Conservation (phyloP, 495 filamentous ascomycete species). For the Xylaria acuta region DNA sequence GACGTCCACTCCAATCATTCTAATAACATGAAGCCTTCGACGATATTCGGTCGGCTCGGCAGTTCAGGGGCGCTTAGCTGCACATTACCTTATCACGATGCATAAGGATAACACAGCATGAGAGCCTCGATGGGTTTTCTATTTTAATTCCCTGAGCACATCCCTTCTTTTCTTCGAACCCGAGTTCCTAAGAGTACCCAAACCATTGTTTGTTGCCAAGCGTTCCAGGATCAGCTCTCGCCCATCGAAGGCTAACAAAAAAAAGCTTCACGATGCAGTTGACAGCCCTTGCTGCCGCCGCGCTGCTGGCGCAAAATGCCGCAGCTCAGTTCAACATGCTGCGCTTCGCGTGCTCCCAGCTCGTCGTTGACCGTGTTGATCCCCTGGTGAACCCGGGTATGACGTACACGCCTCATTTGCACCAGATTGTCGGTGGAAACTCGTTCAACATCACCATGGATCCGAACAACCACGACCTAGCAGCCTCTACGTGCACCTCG, state of each 20-base stretch:
- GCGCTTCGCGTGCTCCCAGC: slow-evolving; percentile 63
- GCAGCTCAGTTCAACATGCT: slow-evolving; percentile 59
- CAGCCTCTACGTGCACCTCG: slow-evolving; percentile 72
- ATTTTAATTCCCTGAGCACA: slow-evolving; percentile 31
- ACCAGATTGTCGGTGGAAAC: slow-evolving; percentile 64
- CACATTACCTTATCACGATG: slow-evolving; percentile 13
- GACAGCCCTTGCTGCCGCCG: slow-evolving; percentile 53
- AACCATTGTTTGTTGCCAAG: neutral
- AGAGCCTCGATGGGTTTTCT: slow-evolving; percentile 32
- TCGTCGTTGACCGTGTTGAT: slow-evolving; percentile 61
- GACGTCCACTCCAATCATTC: slow-evolving; percentile 9
- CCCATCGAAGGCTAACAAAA: neutral
- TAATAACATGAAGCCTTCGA: neutral
- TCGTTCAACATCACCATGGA: slow-evolving; percentile 75
- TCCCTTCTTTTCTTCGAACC: slow-evolving; percentile 26
- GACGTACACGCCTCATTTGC: slow-evolving; percentile 57
- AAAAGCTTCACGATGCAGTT: slow-evolving; percentile 56
- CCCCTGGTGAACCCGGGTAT: slow-evolving; percentile 59
- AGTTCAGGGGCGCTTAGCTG: slow-evolving; percentile 43
- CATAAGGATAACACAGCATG: slow-evolving; percentile 37
- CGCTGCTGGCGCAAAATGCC: slow-evolving; percentile 55
- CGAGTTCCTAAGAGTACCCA: neutral
- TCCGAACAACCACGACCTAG: slow-evolving; percentile 55
- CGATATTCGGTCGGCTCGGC: slow-evolving; percentile 48
- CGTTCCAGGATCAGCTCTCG: neutral